These are phyloP conservation scores for Pleurotus tuber-regium DNA, from an alignment of 768 basidiomycete genomes.

Conservation along the genomic window DNA sequence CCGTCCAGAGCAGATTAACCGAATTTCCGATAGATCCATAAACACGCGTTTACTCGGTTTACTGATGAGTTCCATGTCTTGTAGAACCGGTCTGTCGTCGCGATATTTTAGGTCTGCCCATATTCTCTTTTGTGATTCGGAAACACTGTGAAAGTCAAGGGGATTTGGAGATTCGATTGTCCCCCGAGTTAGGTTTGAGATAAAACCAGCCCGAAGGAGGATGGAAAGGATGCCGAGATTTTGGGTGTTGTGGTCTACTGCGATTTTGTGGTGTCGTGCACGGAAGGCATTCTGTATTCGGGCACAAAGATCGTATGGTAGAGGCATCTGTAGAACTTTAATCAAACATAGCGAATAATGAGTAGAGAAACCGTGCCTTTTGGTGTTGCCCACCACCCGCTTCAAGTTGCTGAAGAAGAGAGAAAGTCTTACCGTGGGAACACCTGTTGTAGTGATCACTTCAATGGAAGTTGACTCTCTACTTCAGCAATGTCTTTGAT, in stretches of 20 bases:
- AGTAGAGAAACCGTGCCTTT: no score
- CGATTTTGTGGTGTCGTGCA: constrained; percentile 74
- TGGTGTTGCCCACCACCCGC: no score
- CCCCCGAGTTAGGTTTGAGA: constrained; percentile 81
- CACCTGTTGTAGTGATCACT: no score
- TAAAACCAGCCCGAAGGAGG: constrained; percentile 87
- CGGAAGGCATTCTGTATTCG: constrained; percentile 90
- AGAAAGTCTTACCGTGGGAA: no score
- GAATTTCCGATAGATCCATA: constrained; percentile 72
- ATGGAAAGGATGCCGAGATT: constrained; percentile 92
- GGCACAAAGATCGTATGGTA: constrained; percentile 87
- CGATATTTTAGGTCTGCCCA: constrained; percentile 96
- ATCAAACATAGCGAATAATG: not conserved
- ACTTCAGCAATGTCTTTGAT: constrained; percentile 69
- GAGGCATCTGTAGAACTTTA: constrained; percentile 33
- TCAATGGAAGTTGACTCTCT: no score
- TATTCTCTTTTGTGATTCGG: constrained; percentile 72
- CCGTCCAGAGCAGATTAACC: constrained; percentile 76
- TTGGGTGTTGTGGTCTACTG: constrained; percentile 81
- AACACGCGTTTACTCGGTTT: constrained; percentile 79
- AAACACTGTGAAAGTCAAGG: constrained; percentile 50
- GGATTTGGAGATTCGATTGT: constrained; percentile 67
- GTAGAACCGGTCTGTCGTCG: constrained; percentile 82
- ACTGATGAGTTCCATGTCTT: constrained; percentile 76
- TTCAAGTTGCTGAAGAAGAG: no score